Percentiles rank a stretch among this genome's conserved stretches.
These are phyloP conservation scores for Phaeodactylum tricornutum DNA, from an alignment of 108 stramenopile species.

Conservation along the genomic window DNA sequence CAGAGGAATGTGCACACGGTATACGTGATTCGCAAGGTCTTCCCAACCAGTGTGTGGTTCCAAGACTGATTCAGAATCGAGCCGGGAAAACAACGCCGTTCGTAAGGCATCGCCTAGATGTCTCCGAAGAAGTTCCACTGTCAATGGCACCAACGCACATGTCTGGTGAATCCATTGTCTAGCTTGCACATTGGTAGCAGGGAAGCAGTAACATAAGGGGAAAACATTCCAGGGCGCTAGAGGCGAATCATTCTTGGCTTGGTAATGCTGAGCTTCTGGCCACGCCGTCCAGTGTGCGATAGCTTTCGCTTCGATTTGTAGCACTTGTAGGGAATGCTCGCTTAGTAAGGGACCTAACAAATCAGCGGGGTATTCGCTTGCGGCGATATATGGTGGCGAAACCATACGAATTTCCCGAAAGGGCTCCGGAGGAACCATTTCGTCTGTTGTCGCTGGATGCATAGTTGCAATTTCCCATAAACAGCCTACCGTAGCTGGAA, in stretches of 20 bases:
- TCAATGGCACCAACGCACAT: slow-evolving; percentile 67
- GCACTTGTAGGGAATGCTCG: slow-evolving; percentile 18
- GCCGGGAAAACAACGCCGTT: slow-evolving; percentile 88
- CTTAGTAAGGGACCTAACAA: slow-evolving; percentile 27
- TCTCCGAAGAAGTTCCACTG: slow-evolving; percentile 36
- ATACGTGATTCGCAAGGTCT: slow-evolving; percentile 93
- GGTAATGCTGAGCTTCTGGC: slow-evolving; percentile 84
- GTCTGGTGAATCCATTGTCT: slow-evolving; percentile 69
- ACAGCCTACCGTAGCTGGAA: slow-evolving; percentile 26
- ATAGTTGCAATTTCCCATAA: slow-evolving; percentile 43
- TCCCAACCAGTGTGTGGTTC: slow-evolving; percentile 93
- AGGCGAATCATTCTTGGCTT: slow-evolving; percentile 16
- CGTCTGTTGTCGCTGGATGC: slow-evolving; percentile 9
- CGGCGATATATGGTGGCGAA: slow-evolving; percentile 53
- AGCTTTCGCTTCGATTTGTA: slow-evolving; percentile 43
- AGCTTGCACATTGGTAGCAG: slow-evolving; percentile 57
- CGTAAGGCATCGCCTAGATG: slow-evolving; percentile 44
- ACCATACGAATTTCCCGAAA: slow-evolving; percentile 30
- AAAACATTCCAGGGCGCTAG: slow-evolving; percentile 77
- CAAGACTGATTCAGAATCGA: slow-evolving; percentile 76
- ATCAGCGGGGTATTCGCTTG: slow-evolving; percentile 18
- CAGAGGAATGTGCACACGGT: slow-evolving; percentile 87
- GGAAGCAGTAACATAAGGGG: slow-evolving; percentile 91
- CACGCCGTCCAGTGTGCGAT: slow-evolving; percentile 86
- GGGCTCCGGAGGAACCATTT: neutral